Base-by-base conservation (phyloP, 768 basidiomycete genomes). In the Gyrodon lividus region DNA sequence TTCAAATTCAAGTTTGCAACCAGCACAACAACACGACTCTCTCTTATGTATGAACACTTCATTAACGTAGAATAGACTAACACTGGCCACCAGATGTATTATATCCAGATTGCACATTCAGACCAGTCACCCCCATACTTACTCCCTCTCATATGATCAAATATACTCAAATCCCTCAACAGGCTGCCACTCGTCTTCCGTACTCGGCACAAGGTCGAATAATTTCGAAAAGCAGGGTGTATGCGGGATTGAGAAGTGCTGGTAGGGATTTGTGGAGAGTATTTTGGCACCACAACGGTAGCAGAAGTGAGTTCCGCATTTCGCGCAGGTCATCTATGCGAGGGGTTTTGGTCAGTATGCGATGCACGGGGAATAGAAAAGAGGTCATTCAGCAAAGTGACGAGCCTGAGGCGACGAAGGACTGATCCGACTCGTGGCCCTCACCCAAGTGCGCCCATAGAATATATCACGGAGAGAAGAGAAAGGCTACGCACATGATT, bases 281-380 rank as follows among this genome's bases (percentile, higher is more conserved):
- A 92, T 66, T 57, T 74, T 77, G 1, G 67, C 51, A 5, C 87
- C 90, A 63, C 91, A 92, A 5, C 84, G 79, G 60, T 89, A 92
- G 72, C 91, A 93, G 61, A 91, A 93, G 62, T 93, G 91, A 44
- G 80, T 75, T 26, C 69, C 61, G 68, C 91, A 93, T 57, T 82
- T 85, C n/a, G 73, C 69, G 60, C 87, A 92, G 6, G 80, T 87
- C 88, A 90, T 90, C 88, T 89, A 53, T 33, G 38, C 8, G 47
- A 53, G 20, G 7, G 38, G 12, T 16, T 12, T 38, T 44, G 49
- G 51, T n/a, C 45, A 48, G 37, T 35, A 44, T 16, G 34, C 35
- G 17, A 33, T 34, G 45, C 19, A 41, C 3, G 23, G 9, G 28
- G n/a, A 30, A 43, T 20, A 19, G 10, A 22, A 19, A 33, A 23